Percentiles rank a stretch among this genome's conserved stretches.
Conservation (phyloP, 2,329 filamentous ascomycete species). For the Sarocladiaceae sp. region DNA sequence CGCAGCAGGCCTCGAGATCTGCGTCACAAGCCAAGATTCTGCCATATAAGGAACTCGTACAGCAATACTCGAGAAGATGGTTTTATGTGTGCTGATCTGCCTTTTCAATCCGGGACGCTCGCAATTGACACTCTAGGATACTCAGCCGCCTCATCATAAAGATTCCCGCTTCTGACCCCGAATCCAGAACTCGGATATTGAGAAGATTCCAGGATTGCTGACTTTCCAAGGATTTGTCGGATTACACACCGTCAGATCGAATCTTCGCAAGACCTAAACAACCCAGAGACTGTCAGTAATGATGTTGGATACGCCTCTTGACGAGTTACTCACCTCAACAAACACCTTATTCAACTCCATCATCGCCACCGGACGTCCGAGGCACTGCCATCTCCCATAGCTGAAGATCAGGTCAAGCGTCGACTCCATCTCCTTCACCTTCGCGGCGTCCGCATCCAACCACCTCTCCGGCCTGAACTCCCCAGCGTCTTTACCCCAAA, state of each 20-base stretch:
- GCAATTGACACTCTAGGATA: too few species aligned
- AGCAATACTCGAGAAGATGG: too few species aligned
- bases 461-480: conserved; percentile 48
- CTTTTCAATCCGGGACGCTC: too few species aligned
- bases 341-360: conserved; percentile 43
- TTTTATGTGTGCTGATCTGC: too few species aligned
- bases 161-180: background rate
- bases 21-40: too few species aligned
- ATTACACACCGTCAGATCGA: conserved; percentile 27
- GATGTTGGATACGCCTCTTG: background rate
- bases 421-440: conserved; percentile 27
- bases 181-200: background rate
- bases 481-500: conserved; percentile 47
- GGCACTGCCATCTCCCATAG: conserved; percentile 36
- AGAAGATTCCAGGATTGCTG: background rate
- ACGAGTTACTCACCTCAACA: conserved; percentile 32
- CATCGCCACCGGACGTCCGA: conserved; percentile 40
- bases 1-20: too few species aligned
- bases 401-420: conserved; percentile 39
- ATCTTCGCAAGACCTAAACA: conserved; percentile 6
- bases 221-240: conserved; percentile 10
- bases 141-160: too few species aligned
- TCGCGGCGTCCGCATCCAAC: conserved; percentile 31
- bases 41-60: too few species aligned
- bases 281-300: background rate